Percentiles rank a stretch among this genome's conserved stretches.
phyloP scores from a whole-genome alignment of 164 flowering plant genomes.

The Aristolochia californica region DNA sequence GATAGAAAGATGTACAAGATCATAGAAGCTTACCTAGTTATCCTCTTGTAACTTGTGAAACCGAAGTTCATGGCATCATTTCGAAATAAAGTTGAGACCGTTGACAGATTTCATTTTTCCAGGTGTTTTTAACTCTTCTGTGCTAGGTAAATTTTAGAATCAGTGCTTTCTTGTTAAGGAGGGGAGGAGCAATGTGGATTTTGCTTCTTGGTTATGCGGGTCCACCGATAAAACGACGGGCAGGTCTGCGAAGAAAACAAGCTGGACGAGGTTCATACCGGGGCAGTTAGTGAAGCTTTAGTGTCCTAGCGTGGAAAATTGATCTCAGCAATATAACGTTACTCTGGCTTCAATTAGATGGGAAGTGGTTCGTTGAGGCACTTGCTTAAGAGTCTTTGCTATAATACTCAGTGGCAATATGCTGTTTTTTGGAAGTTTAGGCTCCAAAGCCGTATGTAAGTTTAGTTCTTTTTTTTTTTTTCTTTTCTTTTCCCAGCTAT shows the following conservation, averaged over 20 bases:
- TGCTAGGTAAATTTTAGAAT: too few relatives aligned
- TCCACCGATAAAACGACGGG: constrained; percentile 61
- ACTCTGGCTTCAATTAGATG: constrained; percentile 18
- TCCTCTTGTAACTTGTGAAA: too few relatives aligned
- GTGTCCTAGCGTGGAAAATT: constrained; percentile 1
- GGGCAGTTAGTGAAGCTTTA: constrained; percentile 49
- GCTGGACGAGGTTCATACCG: constrained; percentile 82
- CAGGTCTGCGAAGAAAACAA: constrained; percentile 66
- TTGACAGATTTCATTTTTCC: too few relatives aligned
- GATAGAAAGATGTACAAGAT: too few relatives aligned
- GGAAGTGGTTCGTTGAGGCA: constrained; percentile 39
- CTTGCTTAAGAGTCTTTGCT: constrained; percentile 55
- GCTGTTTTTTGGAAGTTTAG: constrained; percentile 83
- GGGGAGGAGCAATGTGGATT: constrained; percentile 23
- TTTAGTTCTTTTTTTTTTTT: too few relatives aligned
- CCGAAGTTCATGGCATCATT: too few relatives aligned
- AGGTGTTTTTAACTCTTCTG: too few relatives aligned
- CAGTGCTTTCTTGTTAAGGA: neutral
- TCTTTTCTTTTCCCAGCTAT: too few relatives aligned
- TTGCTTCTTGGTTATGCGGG: constrained; percentile 36
- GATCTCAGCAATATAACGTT: neutral
- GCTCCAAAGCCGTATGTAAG: constrained; percentile 46
- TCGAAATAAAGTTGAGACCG: too few relatives aligned
- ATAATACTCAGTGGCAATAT: constrained; percentile 59
- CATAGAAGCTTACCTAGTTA: too few relatives aligned